phyloP scores from a whole-genome alignment of 2,329 filamentous ascomycete genomes.

The Cladosporium sp. region DNA sequence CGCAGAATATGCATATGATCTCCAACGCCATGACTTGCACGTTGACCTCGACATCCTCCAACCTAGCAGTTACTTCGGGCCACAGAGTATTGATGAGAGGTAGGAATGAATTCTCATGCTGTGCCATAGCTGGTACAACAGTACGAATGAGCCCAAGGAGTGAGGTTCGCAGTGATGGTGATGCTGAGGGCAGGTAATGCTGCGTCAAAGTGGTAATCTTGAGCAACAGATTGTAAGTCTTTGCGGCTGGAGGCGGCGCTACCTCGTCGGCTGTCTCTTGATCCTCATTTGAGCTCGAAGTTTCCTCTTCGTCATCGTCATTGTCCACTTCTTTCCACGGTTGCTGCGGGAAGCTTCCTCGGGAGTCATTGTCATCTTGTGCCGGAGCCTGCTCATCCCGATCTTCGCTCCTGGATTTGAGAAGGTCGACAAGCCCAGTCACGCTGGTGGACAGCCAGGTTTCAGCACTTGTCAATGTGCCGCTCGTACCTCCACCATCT shows the following conservation, averaged over 20 bases:
- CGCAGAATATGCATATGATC: conserved; percentile 65
- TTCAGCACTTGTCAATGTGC: background rate
- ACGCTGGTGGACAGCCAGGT: conserved; percentile 34
- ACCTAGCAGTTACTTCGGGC: conserved; percentile 70
- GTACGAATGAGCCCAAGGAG: conserved; percentile 73
- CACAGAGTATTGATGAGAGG: conserved; percentile 87
- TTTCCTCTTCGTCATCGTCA: conserved; percentile 21
- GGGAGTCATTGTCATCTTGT: conserved; percentile 22
- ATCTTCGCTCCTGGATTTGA: conserved; percentile 17
- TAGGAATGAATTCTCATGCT: conserved; percentile 77
- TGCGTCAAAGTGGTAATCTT: conserved; percentile 81
- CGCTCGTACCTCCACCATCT: conserved; percentile 17
- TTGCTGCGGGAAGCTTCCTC: conserved; percentile 29
- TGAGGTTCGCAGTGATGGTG: conserved; percentile 70
- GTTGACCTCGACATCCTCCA: conserved; percentile 64
- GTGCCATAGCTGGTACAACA: conserved; percentile 66
- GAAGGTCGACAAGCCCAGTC: conserved; percentile 37
- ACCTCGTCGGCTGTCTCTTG: conserved; percentile 24
- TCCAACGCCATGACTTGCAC: conserved; percentile 67
- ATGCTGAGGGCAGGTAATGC: conserved; percentile 83
- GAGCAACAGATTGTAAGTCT: conserved; percentile 75
- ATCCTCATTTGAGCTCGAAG: conserved; percentile 14
- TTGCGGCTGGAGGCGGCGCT: conserved; percentile 60
- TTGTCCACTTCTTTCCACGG: conserved; percentile 27
- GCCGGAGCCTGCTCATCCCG: background rate